Evolutionary conservation across 768 basidiomycete genomes (phyloP), one percentile per base, ranked within the genome.

Genomic region (Lentinula edodes): DNA sequence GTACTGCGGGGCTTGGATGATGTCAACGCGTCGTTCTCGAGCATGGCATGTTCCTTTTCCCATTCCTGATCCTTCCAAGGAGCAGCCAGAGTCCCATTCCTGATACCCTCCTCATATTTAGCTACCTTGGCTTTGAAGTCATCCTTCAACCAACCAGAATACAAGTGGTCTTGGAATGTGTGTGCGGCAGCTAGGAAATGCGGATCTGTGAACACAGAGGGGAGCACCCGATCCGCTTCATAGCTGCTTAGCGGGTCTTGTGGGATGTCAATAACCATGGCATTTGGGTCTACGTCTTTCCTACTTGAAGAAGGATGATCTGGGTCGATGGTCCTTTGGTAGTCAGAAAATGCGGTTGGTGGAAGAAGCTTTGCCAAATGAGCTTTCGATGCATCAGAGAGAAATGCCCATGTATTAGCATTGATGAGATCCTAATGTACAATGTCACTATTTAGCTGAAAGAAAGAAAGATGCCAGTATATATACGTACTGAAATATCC

Each of bases 1-100:
- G 13, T 43, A 43, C 43, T 55, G 35, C 51, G 59, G n/a, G 59
- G 55, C 32, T 46, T 43, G 6, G 52, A 6, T 10, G 50, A 23
- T 34, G 28, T 39, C 1, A 28, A 45, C 56, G 62, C 56, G 42
- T 67, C 66, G 48, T 61, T 60, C 23, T 43, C 48, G 42, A 56
- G 36, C n/a, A 63, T 23, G 42, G 60, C 48, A 58, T 84, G 79
- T 5, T 80, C 78, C 42, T 69, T 70, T 52, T 78, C 78, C 86
- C 86, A 88, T 38, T 75, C 77, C 38, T 86, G 82, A 66, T 88
- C 86, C 66, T 88, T 88, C 84, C 84, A 86, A 42, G 82, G 76
- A 12, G 80, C 84, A 35, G 83, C 78, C 38, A 84, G 59, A 7
- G 72, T 77, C 0, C 84, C 85, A 13, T 74, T 67, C 2, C 64